Evolutionary conservation across 345 rosid genomes (phyloP).

Genomic region (Sonneratia alba): DNA sequence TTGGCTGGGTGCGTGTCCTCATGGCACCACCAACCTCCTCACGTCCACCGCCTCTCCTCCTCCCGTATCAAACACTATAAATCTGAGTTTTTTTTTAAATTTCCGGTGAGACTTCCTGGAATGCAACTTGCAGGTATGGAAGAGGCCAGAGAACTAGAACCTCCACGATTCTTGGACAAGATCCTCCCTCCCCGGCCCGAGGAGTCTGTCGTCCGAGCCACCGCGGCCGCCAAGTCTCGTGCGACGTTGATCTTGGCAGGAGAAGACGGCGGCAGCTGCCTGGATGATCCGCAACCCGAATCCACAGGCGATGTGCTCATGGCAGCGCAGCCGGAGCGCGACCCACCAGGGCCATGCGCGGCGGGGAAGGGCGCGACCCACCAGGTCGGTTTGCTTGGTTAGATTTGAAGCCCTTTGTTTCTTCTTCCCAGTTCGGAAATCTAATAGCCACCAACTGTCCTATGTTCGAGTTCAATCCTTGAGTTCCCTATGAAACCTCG

Average conservation of each 20-base stretch:
- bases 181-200: slow-evolving; percentile 50
- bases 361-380: slow-evolving; percentile 26
- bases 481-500: too few species aligned
- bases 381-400: too few species aligned
- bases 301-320: slow-evolving; percentile 13
- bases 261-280: slow-evolving; percentile 18
- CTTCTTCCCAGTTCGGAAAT: too few species aligned
- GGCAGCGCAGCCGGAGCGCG: slow-evolving; percentile 8
- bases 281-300: slow-evolving; percentile 8
- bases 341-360: slow-evolving; percentile 16
- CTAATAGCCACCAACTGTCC: too few species aligned
- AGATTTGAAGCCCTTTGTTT: too few species aligned
- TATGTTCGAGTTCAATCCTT: too few species aligned
- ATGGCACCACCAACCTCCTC: background rate
- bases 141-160: background rate
- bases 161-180: slow-evolving; percentile 22
- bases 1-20: too few species aligned
- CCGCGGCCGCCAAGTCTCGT: slow-evolving; percentile 42
- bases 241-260: slow-evolving; percentile 34
- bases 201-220: slow-evolving; percentile 58
- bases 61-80: background rate
- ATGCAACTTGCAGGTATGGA: slow-evolving; percentile 3
- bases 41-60: background rate
- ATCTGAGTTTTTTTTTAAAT: too few species aligned
- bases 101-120: too few species aligned